A percentile compares a stretch with the other conserved stretches of the same genome.
These are phyloP conservation scores for Galerina sulciceps DNA, from an alignment of 768 basidiomycete genomes.

Conservation along the genomic window DNA sequence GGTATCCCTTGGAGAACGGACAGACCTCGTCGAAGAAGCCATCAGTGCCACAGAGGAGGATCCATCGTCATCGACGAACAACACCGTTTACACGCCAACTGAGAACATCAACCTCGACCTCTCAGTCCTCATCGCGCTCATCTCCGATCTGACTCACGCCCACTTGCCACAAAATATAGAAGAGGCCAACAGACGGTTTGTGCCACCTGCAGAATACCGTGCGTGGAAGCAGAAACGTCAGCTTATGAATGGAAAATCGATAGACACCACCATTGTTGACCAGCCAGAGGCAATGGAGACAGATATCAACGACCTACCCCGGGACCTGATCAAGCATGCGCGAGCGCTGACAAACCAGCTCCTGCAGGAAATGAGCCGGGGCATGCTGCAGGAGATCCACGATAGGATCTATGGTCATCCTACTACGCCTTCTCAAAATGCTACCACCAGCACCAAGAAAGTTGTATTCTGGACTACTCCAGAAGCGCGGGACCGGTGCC, in stretches of 20 bases:
- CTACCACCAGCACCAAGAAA: conserved; percentile 3
- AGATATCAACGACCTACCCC: conserved; percentile 34
- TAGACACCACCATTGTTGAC: conserved; percentile 1
- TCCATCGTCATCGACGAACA: not conserved
- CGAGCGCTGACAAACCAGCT: conserved; percentile 75
- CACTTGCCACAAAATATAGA: conserved; percentile 58
- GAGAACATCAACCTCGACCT: conserved; percentile 78
- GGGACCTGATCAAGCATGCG: conserved; percentile 58
- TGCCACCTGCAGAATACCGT: conserved; percentile 58
- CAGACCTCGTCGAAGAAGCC: conserved; percentile 23
- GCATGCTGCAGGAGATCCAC: conserved; percentile 64
- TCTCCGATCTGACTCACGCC: conserved; percentile 82
- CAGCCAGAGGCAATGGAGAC: conserved; percentile 21
- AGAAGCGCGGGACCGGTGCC: conserved; percentile 74
- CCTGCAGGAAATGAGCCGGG: conserved; percentile 71
- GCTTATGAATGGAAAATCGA: conserved; percentile 18
- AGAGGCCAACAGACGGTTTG: conserved; percentile 68
- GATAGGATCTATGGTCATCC: conserved; percentile 39
- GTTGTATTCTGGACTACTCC: conserved; percentile 81
- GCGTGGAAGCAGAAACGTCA: conserved; percentile 58
- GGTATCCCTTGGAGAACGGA: conserved; percentile 67
- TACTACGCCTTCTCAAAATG: not conserved
- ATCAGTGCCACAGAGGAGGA: conserved; percentile 1
- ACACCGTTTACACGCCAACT: conserved; percentile 49
- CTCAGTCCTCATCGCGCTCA: conserved; percentile 81